Evolutionary conservation across 2,329 filamentous ascomycete genomes (phyloP), one percentile per base, ranked within the genome.

Genomic region (Fusarium sp.): DNA sequence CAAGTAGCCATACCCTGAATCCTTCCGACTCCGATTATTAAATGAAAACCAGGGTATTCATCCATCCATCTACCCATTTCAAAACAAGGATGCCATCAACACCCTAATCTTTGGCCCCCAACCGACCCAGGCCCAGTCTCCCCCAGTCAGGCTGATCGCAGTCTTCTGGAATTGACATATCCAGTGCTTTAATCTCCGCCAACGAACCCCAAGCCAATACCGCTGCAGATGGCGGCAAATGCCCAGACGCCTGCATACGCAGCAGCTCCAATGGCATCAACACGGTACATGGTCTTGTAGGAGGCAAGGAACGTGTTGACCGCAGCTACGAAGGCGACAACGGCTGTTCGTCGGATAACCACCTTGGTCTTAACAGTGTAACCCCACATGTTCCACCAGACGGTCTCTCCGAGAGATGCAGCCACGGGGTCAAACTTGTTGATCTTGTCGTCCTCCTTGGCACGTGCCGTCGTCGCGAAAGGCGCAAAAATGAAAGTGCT

Each of bases 401-500:
- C 75, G 4, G 92, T 95, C 78, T 96, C 87, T 25, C 82, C 79
- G 19, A 96, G 82, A 1, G 85, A 87, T 2, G 92, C 90, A 17
- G 82, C 85, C 25, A 82, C 85, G 0, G 91, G 87, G 70, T 93
- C 83, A 73, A 93, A 93, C 25, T 81, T 76, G 32, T 77, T 76
- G 22, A 82, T 78, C 68, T 83, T 79, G 53, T 83, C 83, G 64
- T 88, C 83, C 65, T 82, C 80, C 43, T 76, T 75, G 17, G 81
- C 83, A 25, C 79, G 81, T 25, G 83, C 85, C 0, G 85, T 83
- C 15, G 82, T 84, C 19, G 87, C 85, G 22, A 88, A 85, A 3
- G 90, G 89, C 39, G 88, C 87, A 77, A 97, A 96, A 70, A 97
- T 87, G 76, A 96, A 95, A 45, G 87, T 85, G 64, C 88, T 88